Base-by-base conservation (phyloP, 176 grass and related monocot genomes). In the Ampelocalamus luodianensis region DNA sequence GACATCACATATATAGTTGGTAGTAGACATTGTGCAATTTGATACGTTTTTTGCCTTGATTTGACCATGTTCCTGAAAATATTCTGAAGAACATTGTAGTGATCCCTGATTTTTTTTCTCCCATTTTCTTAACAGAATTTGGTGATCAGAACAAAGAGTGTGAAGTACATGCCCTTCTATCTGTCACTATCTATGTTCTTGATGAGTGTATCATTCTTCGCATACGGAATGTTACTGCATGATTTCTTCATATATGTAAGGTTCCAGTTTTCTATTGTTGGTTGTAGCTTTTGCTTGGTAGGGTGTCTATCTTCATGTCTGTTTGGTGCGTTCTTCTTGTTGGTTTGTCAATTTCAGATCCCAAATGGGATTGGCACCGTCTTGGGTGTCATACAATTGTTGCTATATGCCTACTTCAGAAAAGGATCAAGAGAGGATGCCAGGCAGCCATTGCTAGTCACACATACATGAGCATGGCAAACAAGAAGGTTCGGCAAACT, bases 201-300 rank as follows among this genome's bases (percentile, higher is more conserved):
- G 46, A 99, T 96, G 96, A 99, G 96, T 7, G 16, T 86, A 15
- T 99, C 96, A 0, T 99, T 99, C 88, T 92, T 99, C 72, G 48
- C 79, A 6, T 99, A 99, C 5, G 96, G 96, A 59, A 46, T 80
- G 84, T 46, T 99, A 3, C 79, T 99, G 61, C 78, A 86, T 69
- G 96, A 99, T 87, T 92, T 96, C 87, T 99, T 99, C 84, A 89
- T 99, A 72, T 99, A 99, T 91, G 96, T 99, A 94, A 83, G 91
- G 59, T 71, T 50, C 75, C 3, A 5, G 26, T 69, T 87, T 72
- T 40, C 70, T 67, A 43, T 81, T 34, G 53, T 10, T 42, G 15
- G 13, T 58, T 51, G 15, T 66, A 26, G 15, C 18, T 86, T 71
- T 79, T 83, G 26, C 32, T 91, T 86, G 63, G 58, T 65, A 78